Evolutionary conservation across 345 rosid species (phyloP).

Genomic region (Erysimum cheiranthoides): DNA sequence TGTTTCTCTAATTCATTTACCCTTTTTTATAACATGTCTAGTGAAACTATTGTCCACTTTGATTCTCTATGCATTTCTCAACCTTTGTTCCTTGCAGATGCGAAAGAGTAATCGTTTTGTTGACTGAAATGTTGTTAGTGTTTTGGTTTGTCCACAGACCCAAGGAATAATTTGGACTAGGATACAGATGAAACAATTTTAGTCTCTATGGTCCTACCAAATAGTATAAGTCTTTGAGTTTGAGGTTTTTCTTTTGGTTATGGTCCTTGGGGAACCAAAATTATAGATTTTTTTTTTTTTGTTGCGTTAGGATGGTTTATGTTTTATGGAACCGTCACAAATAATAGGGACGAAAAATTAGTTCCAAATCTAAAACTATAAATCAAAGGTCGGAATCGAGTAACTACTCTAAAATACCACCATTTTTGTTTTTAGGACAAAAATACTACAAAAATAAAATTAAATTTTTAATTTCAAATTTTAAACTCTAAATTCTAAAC

Average conservation of each 20-base stretch:
- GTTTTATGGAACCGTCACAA: not conserved
- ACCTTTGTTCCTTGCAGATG: not conserved
- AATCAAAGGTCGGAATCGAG: too few species aligned
- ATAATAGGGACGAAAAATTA: not conserved
- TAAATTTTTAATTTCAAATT: too few species aligned
- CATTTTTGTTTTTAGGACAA: too few species aligned
- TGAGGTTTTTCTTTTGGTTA: not conserved
- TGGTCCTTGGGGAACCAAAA: not conserved
- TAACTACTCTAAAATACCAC: too few species aligned
- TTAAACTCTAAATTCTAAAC: too few species aligned
- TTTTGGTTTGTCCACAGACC: not conserved
- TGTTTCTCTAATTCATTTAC: not conserved
- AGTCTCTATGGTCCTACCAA: conserved; percentile 9
- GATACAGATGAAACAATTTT: not conserved
- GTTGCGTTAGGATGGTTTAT: not conserved
- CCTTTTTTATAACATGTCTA: not conserved
- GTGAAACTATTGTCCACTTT: too few species aligned
- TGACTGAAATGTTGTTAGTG: not conserved
- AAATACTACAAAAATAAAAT: too few species aligned
- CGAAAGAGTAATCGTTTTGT: not conserved
- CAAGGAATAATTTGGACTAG: not conserved
- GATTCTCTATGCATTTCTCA: not conserved
- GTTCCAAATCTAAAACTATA: too few species aligned
- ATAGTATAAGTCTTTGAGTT: not conserved
- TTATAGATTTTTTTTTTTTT: not conserved